phyloP scores from a whole-genome alignment of 495 filamentous ascomycete genomes.

The Talaromyces liani region DNA sequence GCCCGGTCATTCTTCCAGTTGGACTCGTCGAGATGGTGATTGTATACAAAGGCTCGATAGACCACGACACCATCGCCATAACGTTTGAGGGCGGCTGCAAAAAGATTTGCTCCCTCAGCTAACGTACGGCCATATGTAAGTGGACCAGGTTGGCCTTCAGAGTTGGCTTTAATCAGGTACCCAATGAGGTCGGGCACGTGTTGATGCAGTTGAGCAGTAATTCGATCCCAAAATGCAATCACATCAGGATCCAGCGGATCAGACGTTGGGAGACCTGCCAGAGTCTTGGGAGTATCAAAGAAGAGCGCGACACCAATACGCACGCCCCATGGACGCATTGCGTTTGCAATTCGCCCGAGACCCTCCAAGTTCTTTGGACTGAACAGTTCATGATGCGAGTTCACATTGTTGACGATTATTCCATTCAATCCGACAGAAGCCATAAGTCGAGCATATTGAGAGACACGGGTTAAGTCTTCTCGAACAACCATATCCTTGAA shows the following conservation, averaged over 20 bases:
- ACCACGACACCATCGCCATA: slow-evolving; percentile 57
- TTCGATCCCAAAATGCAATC: slow-evolving; percentile 52
- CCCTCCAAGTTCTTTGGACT: slow-evolving; percentile 51
- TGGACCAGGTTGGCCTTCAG: slow-evolving; percentile 67
- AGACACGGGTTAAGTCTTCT: slow-evolving; percentile 49
- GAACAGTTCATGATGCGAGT: slow-evolving; percentile 54
- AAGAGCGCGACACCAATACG: slow-evolving; percentile 58
- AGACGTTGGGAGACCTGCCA: slow-evolving; percentile 52
- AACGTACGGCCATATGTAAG: slow-evolving; percentile 63
- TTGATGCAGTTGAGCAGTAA: slow-evolving; percentile 50
- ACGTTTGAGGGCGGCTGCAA: slow-evolving; percentile 51
- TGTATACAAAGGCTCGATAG: slow-evolving; percentile 70
- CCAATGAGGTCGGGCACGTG: slow-evolving; percentile 60
- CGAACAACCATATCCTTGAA: slow-evolving; percentile 49
- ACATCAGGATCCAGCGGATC: slow-evolving; percentile 57
- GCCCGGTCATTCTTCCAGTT: slow-evolving; percentile 62
- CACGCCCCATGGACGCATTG: slow-evolving; percentile 59
- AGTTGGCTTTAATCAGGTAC: slow-evolving; percentile 66
- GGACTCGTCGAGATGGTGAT: slow-evolving; percentile 46
- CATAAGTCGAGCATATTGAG: slow-evolving; percentile 59
- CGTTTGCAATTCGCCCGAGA: slow-evolving; percentile 54
- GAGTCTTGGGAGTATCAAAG: slow-evolving; percentile 54
- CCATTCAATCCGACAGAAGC: slow-evolving; percentile 63
- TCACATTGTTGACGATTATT: slow-evolving; percentile 66
- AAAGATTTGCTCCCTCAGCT: slow-evolving; percentile 62